These are phyloP conservation scores for Flaveria ramosissima DNA, from an alignment of 129 eudicot species.

Conservation along the genomic window DNA sequence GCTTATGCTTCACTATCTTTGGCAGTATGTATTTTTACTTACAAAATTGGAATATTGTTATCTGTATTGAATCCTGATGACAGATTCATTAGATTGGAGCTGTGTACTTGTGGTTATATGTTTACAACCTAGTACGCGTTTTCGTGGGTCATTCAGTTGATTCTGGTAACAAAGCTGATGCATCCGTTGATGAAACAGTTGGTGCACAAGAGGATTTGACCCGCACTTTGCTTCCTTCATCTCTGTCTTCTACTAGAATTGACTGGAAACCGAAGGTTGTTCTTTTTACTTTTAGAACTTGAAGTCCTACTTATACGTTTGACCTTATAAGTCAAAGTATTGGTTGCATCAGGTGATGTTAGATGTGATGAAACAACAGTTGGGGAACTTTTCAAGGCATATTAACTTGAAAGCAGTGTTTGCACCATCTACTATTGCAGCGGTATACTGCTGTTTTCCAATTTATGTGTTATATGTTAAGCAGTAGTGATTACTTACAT, in stretches of 20 bases:
- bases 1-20: conserved; percentile 85
- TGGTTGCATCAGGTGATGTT: conserved; percentile 26
- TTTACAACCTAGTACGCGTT: conserved; percentile 57
- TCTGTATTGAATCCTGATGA: background rate
- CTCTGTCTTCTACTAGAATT: conserved; percentile 17
- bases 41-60: background rate
- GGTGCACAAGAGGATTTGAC: conserved; percentile 14
- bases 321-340: background rate
- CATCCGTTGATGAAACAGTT: conserved; percentile 18
- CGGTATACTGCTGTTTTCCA: conserved; percentile 41
- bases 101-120: conserved; percentile 52
- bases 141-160: conserved; percentile 19
- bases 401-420: conserved; percentile 57
- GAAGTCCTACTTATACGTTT: background rate
- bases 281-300: background rate
- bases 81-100: conserved; percentile 51
- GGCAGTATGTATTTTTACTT: conserved; percentile 59
- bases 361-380: conserved; percentile 29
- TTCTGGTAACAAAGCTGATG: background rate
- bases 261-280: conserved; percentile 32
- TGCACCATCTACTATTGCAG: conserved; percentile 79
- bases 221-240: conserved; percentile 31
- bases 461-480: background rate
- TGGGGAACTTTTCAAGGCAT: conserved; percentile 30
- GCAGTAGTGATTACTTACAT: no score